Evolutionary conservation across 139 green algal genomes (phyloP), one percentile per base, ranked within the genome.

Genomic region (Raphidocelis subcapitata): DNA sequence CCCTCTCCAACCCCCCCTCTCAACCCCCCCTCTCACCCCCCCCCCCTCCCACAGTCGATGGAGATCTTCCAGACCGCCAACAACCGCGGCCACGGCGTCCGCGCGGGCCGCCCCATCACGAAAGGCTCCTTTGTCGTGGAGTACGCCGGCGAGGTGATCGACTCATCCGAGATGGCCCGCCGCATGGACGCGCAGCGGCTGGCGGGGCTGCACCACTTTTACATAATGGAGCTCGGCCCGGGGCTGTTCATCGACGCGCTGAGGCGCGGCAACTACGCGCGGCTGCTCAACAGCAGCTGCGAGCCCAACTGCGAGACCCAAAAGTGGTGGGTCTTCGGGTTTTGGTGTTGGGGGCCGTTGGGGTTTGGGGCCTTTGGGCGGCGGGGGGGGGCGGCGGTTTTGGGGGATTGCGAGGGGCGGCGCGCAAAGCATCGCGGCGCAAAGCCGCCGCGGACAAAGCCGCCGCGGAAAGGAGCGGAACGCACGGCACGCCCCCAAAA

Each of bases 271-370:
- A 95, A 90, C 76, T 24, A 88, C 20, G 88, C 90, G 2, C 85
- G 92, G 35, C 79, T 97, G 59, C 81, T 97, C 56, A 97, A 97
- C 85, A 88, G 74, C 76, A 91, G 81, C 73, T 97, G 92, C 77
- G 88, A 91, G 23, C 90, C 92, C 36, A 97, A 97, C 76, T 96
- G 90, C 78, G 87, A 93, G 82, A 93, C 85, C 5, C 90, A 97
- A 69, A 96, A 96, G 74, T 97, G 92, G 92, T 86, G 76, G 70
- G 89, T 89, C 56, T n/a, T 83, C 83, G 15, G 75, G 62, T 23
- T 91, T 76, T 20, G 80, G 83, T 46, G 82, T 88, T 73, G 57
- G 77, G n/a, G n/a, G n/a, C n/a, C n/a, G n/a, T n/a, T n/a, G n/a
- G n/a, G n/a, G n/a, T n/a, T n/a, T n/a, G n/a, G n/a, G n/a, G n/a